These are phyloP conservation scores for Dactylellina drechsleri DNA, from an alignment of 2,329 filamentous ascomycete species.

Conservation along the genomic window DNA sequence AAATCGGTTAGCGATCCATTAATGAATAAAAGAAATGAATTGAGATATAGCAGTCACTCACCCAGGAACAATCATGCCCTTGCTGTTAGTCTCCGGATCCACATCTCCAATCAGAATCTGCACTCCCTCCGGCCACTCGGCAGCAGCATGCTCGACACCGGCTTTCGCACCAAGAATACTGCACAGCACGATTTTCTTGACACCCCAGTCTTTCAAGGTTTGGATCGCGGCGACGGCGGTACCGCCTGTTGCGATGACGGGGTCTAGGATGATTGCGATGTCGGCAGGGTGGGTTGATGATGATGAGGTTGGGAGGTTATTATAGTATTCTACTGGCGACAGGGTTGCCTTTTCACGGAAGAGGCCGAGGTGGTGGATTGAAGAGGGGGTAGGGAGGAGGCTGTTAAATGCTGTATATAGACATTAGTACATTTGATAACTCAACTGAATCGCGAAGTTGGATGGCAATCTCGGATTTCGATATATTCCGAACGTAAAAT, in stretches of 20 bases:
- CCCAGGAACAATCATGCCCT: slow-evolving; percentile 53
- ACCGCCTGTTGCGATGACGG: slow-evolving; percentile 91
- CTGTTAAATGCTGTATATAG: slow-evolving; percentile 74
- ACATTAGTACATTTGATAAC: background rate
- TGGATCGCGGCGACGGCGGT: slow-evolving; percentile 91
- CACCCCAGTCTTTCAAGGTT: slow-evolving; percentile 89
- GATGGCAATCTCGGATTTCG: background rate
- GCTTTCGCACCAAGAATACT: slow-evolving; percentile 76
- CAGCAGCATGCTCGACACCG: slow-evolving; percentile 77
- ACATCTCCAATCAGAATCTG: slow-evolving; percentile 76
- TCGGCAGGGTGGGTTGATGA: slow-evolving; percentile 64
- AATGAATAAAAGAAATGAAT: background rate
- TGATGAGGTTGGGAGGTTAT: slow-evolving; percentile 77
- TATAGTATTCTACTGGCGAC: slow-evolving; percentile 95
- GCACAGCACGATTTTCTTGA: slow-evolving; percentile 80
- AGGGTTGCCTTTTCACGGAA: slow-evolving; percentile 90
- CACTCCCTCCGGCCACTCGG: slow-evolving; percentile 79
- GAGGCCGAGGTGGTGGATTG: slow-evolving; percentile 91
- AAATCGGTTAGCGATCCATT: too few species aligned
- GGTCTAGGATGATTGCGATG: slow-evolving; percentile 86
- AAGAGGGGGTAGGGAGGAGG: slow-evolving; percentile 80
- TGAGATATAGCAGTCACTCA: slow-evolving; percentile 20
- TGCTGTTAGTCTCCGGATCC: slow-evolving; percentile 33
- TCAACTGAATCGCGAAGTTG: background rate
- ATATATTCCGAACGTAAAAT: background rate